phyloP scores from a whole-genome alignment of 371 early-diverging fungal species.

The Actinomortierella ambigua region DNA sequence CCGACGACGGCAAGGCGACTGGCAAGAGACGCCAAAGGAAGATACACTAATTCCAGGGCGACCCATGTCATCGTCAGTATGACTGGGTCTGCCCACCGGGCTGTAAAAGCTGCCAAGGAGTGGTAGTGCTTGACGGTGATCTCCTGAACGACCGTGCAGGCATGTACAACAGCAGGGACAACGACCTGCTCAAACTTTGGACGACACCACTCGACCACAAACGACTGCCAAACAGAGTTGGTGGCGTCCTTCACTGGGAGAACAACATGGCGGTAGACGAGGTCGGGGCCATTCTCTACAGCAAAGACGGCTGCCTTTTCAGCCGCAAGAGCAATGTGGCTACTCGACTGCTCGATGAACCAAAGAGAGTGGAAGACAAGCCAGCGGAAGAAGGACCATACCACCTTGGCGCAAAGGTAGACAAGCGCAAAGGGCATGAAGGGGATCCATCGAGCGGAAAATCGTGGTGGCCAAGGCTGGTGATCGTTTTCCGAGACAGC shows the following conservation, averaged over 20 bases:
- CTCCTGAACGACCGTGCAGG: background rate
- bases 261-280: conserved; percentile 12
- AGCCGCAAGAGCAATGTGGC: conserved; percentile 1
- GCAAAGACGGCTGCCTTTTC: conserved; percentile 17
- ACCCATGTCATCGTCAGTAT: conserved; percentile 14
- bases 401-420: conserved; percentile 24
- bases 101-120: background rate
- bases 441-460: conserved; percentile 40
- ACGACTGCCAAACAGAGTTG: conserved; percentile 8
- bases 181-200: conserved; percentile 8
- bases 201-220: conserved; percentile 8
- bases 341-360: conserved; percentile 10
- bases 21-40: conserved; percentile 20
- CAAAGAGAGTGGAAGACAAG: conserved; percentile 20
- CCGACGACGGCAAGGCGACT: conserved; percentile 15
- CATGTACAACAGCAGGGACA: conserved; percentile 6
- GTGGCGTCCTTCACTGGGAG: conserved; percentile 5
- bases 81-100: background rate
- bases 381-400: conserved; percentile 21
- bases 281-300: conserved; percentile 23
- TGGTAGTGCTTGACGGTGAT: background rate
- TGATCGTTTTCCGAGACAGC: background rate
- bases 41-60: conserved; percentile 21
- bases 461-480: conserved; percentile 12
- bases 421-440: conserved; percentile 39